phyloP scores from a whole-genome alignment of 306 rosid genomes.

The Trichosanthes truncata region DNA sequence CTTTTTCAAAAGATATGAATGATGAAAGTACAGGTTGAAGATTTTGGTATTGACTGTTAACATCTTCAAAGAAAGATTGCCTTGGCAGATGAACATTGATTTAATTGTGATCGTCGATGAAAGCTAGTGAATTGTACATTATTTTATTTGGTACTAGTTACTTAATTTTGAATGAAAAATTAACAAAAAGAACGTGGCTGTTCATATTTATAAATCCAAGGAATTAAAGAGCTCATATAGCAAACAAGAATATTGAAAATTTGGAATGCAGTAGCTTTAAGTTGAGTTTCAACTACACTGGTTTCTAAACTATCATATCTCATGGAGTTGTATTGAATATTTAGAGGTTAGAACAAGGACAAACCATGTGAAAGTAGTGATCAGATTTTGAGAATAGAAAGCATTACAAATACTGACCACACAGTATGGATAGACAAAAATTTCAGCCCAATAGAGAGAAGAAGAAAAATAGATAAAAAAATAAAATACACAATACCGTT shows the following conservation, averaged over 20 bases:
- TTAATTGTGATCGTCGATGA: neutral
- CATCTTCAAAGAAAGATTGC: neutral
- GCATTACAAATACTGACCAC: neutral
- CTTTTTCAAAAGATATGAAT: neutral
- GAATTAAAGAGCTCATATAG: neutral
- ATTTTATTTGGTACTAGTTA: neutral
- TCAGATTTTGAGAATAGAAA: neutral
- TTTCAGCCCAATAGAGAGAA: neutral
- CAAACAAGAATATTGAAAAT: neutral
- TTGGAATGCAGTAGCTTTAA: neutral
- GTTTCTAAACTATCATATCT: neutral
- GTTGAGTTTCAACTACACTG: neutral
- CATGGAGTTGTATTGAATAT: neutral
- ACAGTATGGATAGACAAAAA: neutral
- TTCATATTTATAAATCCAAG: neutral
- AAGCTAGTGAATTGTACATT: neutral
- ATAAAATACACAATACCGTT: neutral
- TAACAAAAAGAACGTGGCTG: neutral
- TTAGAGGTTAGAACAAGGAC: conserved; percentile 6
- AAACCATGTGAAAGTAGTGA: neutral
- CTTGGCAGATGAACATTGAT: neutral
- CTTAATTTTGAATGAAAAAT: neutral
- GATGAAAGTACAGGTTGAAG: neutral
- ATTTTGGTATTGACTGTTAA: neutral
- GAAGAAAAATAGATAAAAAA: neutral